Conservation (phyloP, 139 green algal genomes). For the Auxenochlorella pyrenoidosa region DNA sequence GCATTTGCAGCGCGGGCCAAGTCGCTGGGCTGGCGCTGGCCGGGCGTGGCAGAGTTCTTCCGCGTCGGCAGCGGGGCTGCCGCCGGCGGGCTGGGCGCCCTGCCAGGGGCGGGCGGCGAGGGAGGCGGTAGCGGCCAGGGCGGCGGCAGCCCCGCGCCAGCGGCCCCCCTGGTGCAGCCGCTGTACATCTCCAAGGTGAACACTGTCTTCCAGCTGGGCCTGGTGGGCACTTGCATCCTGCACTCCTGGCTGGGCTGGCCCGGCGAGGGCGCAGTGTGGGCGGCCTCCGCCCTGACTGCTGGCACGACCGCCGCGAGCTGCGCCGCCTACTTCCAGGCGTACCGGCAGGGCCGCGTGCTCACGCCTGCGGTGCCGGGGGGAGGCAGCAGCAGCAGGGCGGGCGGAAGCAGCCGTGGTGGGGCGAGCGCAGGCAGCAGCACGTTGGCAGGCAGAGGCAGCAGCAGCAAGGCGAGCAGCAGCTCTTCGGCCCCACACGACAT, state of each 20-base stretch:
- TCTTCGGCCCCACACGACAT: no score
- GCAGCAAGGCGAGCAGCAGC: no score
- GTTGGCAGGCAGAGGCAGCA: no score
- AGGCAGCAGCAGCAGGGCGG: not conserved
- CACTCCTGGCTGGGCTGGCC: conserved; percentile 69
- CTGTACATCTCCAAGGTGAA: conserved; percentile 84
- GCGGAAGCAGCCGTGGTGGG: not conserved
- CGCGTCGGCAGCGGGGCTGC: not conserved
- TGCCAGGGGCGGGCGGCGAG: not conserved
- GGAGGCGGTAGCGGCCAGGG: not conserved
- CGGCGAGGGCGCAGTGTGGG: conserved; percentile 43
- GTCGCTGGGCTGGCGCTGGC: conserved; percentile 65
- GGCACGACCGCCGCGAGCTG: conserved; percentile 69
- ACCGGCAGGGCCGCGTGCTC: conserved; percentile 37
- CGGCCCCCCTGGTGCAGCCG: conserved; percentile 61
- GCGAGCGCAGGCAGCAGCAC: not conserved
- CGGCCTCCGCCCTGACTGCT: conserved; percentile 52
- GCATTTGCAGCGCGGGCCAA: conserved; percentile 53
- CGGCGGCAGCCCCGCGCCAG: not conserved
- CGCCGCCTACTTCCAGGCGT: conserved; percentile 65
- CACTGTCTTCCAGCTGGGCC: conserved; percentile 82
- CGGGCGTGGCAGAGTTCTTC: conserved; percentile 69
- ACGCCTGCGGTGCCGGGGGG: not conserved
- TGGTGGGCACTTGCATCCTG: conserved; percentile 73
- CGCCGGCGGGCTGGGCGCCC: not conserved